Conservation (phyloP, 2,329 filamentous ascomycete genomes). For the Curvularia eragrostidis region DNA sequence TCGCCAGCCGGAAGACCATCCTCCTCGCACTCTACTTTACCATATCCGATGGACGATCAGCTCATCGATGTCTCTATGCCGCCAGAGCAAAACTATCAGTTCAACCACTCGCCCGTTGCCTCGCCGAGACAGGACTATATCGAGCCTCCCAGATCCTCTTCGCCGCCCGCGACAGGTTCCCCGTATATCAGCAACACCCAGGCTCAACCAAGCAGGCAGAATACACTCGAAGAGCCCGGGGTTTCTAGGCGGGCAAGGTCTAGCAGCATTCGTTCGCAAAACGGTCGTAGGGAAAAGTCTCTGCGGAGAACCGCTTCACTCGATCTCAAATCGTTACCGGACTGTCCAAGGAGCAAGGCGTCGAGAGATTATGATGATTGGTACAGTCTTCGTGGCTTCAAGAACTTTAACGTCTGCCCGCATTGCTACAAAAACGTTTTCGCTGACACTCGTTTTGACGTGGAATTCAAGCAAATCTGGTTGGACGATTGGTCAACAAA, state of each 20-base stretch:
- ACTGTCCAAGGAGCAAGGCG: conserved; percentile 71
- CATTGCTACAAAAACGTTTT: conserved; percentile 78
- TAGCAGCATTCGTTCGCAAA: conserved; percentile 38
- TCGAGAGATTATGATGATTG: conserved; percentile 75
- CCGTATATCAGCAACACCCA: conserved; percentile 30
- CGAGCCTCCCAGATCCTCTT: conserved; percentile 30
- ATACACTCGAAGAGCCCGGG: conserved; percentile 30
- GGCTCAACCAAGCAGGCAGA: conserved; percentile 21
- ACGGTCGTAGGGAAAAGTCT: conserved; percentile 31
- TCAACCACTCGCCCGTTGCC: conserved; percentile 36
- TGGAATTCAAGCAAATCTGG: conserved; percentile 69
- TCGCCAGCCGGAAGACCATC: conserved; percentile 38
- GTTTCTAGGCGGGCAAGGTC: conserved; percentile 33
- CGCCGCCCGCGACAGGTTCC: conserved; percentile 29
- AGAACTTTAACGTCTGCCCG: conserved; percentile 81
- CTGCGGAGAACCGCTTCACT: conserved; percentile 17
- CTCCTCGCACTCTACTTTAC: conserved; percentile 38
- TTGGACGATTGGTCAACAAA: conserved; percentile 63
- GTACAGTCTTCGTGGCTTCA: conserved; percentile 75
- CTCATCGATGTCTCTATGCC: conserved; percentile 51
- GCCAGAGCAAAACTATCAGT: conserved; percentile 52
- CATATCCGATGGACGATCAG: conserved; percentile 56
- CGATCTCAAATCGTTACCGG: conserved; percentile 50
- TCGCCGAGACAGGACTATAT: conserved; percentile 33
- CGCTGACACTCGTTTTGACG: conserved; percentile 69